Percentiles rank a stretch among this genome's conserved stretches.
These are phyloP conservation scores for Paramecium octaurelia DNA, from an alignment of 73 alveolate genomes.

Conservation along the genomic window DNA sequence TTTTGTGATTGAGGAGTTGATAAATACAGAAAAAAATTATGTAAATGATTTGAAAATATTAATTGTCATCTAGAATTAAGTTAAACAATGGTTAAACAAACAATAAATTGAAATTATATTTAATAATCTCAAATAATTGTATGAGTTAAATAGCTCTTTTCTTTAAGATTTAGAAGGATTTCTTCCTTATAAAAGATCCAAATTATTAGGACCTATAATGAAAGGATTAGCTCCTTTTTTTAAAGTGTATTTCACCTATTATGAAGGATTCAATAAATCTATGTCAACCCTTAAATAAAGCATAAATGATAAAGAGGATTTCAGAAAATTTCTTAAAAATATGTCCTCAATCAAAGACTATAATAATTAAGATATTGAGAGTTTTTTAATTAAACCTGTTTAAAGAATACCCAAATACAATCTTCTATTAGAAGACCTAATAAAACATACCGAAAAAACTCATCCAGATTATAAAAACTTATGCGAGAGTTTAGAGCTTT, in stretches of 20 bases:
- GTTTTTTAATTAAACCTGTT: slow-evolving; percentile 20
- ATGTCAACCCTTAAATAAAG: background rate
- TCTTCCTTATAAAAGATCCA: background rate
- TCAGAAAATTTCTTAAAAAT: background rate
- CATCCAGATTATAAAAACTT: slow-evolving; percentile 3
- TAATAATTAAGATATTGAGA: background rate
- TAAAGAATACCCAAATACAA: slow-evolving; percentile 15
- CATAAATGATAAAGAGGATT: background rate
- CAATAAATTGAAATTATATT: background rate
- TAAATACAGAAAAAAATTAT: background rate
- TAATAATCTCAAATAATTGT: background rate
- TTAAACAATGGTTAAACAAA: background rate
- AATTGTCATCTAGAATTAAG: background rate
- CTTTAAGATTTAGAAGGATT: background rate
- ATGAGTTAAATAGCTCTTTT: background rate
- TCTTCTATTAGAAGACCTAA: background rate
- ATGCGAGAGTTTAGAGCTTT: background rate
- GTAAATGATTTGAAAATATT: background rate
- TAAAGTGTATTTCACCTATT: background rate
- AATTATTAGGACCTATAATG: background rate
- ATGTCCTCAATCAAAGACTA: background rate
- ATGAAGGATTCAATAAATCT: slow-evolving; percentile 2
- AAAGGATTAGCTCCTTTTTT: slow-evolving; percentile 12
- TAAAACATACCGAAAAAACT: background rate
- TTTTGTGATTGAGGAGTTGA: background rate